Evolutionary conservation across 257 asterid genomes (phyloP), one percentile per base, ranked within the genome.

Genomic region (Paraleonurus japonicus): DNA sequence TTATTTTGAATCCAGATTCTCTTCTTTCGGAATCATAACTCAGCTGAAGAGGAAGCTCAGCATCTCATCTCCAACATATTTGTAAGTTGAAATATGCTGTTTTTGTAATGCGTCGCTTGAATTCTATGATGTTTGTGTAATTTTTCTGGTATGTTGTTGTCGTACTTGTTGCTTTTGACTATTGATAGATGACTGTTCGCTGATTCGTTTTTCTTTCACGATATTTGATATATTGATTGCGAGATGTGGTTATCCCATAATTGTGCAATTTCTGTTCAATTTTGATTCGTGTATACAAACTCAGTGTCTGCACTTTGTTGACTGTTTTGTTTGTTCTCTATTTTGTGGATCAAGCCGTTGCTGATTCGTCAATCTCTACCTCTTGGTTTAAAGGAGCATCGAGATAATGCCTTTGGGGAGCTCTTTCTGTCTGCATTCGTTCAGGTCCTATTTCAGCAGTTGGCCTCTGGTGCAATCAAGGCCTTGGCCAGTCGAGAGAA

Each of bases 341-440:
- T 24, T 65, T 5, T 33, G 33, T 63, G 65, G 58, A 61, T 23
- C 35, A 58, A 37, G 16, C 50, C 8, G 39, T 24, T 41, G 55
- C 50, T 65, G 78, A 70, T 74, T 74, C 30, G 59, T 27, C 10
- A 17, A 68, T 48, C 35, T 72, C 43, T 24, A 7, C 39, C 24
- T 32, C 63, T 39, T 63, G 51, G 9, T 58, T 15, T 19, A 9
- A 6, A 74, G 79, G 61, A 54, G 54, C 60, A 51, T 62, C 75
- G 9, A 65, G 53, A 71, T 74, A 47, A 88, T 88, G 95, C 58
- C 81, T 64, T 75, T 85, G 63, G 96, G 16, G 93, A 89, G 85
- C 53, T 89, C 65, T 87, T 89, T 76, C 79, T 89, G 47, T 77
- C 87, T 60, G 86, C 96, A 59, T 76, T 89, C 62, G 17, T 87